Conservation (phyloP, 306 rosid species). For the Inga oerstediana region DNA sequence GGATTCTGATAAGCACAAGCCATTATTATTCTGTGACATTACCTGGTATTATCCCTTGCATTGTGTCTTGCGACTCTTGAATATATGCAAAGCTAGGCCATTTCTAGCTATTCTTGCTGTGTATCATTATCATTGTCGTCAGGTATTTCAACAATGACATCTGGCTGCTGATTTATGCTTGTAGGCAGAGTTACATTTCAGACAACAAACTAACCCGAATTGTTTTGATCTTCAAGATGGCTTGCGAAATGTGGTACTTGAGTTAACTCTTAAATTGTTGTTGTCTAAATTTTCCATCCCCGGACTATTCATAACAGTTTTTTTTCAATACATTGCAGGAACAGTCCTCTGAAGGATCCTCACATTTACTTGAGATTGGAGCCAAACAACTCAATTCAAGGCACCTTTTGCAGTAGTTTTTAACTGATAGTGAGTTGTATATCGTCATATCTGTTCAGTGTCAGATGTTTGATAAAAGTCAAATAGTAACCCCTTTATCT, state of each 20-base stretch:
- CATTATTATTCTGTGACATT: background rate
- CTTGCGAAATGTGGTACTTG: conserved; percentile 40
- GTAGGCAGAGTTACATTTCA: conserved; percentile 52
- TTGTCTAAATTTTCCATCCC: background rate
- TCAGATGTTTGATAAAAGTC: background rate
- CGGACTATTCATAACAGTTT: conserved; percentile 6
- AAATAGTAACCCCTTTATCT: background rate
- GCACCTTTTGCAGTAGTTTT: conserved; percentile 29
- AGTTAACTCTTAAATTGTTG: background rate
- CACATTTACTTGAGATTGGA: conserved; percentile 40
- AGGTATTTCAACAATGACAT: background rate
- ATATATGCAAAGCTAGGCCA: background rate
- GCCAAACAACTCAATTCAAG: conserved; percentile 38
- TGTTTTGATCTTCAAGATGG: conserved; percentile 40
- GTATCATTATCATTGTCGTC: background rate
- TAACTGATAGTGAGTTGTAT: conserved; percentile 2
- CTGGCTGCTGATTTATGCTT: conserved; percentile 19
- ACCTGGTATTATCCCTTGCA: background rate
- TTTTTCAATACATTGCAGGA: conserved; percentile 39
- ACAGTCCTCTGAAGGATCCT: conserved; percentile 39
- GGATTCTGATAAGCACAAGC: background rate
- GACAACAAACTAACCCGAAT: conserved; percentile 33
- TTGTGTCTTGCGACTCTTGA: background rate
- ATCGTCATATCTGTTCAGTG: conserved; percentile 6
- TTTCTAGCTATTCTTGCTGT: background rate